A percentile compares a stretch with the other conserved stretches of the same genome.
These are phyloP conservation scores for Schizophyllum commune DNA, from an alignment of 1,284 basidiomycete genomes.

Conservation along the genomic window DNA sequence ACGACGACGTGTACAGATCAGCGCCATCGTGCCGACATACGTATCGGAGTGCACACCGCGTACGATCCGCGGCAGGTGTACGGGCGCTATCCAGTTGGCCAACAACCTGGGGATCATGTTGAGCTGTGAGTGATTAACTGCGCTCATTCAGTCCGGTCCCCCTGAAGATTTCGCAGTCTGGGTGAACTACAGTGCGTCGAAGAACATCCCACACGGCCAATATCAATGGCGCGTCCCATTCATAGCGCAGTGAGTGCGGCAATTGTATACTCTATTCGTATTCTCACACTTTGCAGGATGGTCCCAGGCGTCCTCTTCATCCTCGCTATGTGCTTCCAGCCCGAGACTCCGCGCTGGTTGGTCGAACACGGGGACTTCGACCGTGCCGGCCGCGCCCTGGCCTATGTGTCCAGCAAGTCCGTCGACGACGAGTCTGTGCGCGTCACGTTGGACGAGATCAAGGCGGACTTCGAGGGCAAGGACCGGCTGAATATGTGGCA, in stretches of 20 bases:
- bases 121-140: conserved; percentile 31
- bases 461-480: conserved; percentile 40
- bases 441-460: conserved; percentile 42
- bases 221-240: conserved; percentile 52
- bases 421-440: conserved; percentile 32
- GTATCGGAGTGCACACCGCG: conserved; percentile 51
- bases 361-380: conserved; percentile 44
- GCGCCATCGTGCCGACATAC: conserved; percentile 43
- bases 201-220: conserved; percentile 25
- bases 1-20: background rate
- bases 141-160: conserved; percentile 2
- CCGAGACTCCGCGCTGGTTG: conserved; percentile 57
- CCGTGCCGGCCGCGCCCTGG: conserved; percentile 41
- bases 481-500: conserved; percentile 25
- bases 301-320: conserved; percentile 44
- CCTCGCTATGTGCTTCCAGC: conserved; percentile 40
- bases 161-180: conserved; percentile 24
- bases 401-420: conserved; percentile 34
- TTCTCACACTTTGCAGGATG: conserved; percentile 18
- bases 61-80: conserved; percentile 48
- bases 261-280: background rate
- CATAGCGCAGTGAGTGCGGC: conserved; percentile 33
- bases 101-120: conserved; percentile 44
- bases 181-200: conserved; percentile 37
- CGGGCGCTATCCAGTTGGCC: conserved; percentile 46